Evolutionary conservation across 1,284 basidiomycete genomes (phyloP), one percentile per base, ranked within the genome.

Genomic region (Malassezia caprae): DNA sequence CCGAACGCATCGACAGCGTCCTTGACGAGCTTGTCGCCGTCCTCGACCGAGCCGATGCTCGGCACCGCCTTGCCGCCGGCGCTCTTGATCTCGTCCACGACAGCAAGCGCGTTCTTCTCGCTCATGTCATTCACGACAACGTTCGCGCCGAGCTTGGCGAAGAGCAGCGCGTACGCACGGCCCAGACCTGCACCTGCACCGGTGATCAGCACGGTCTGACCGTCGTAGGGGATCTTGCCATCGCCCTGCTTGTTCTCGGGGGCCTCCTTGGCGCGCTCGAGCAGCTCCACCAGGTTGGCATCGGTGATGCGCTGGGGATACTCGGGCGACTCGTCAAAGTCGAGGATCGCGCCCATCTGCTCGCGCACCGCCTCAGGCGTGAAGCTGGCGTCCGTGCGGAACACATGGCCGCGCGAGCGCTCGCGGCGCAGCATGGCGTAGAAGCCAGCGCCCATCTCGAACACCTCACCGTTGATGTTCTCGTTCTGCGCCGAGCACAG

Each of bases 71-170:
- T 88, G 17, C 89, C 91, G 42, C 91, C 91, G 62, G 82, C 88
- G 76, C 84, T 82, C 62, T 82, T 81, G 65, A 96, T 83, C 76
- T 96, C 91, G 28, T 86, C 82, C 23, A 90, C 90, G 6, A 98
- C 91, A 12, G 82, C 78, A 37, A 83, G 81, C 10, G 90, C 90
- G 21, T 82, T 84, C 68, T 88, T 87, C 72, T 87, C 85, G 72
- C 81, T 88, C 54, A 98, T 85, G 73, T 99, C 94, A 76, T 98
- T 99, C 58, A 98, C 83, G 39, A 98, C 88, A 31, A 99, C 88
- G 69, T 96, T 96, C 21, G 90, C 93, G 28, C 94, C 94, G 4
- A 91, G 82, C 59, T 82, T 83, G 39, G 81, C 88, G 70, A 87
- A 98, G 84, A 94, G 87, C 54, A 85, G 79, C 0, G 94, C 88